Evolutionary conservation across 192 early-diverging fungal species (phyloP), one percentile per base, ranked within the genome.

Genomic region (Umbelopsis isabellina): DNA sequence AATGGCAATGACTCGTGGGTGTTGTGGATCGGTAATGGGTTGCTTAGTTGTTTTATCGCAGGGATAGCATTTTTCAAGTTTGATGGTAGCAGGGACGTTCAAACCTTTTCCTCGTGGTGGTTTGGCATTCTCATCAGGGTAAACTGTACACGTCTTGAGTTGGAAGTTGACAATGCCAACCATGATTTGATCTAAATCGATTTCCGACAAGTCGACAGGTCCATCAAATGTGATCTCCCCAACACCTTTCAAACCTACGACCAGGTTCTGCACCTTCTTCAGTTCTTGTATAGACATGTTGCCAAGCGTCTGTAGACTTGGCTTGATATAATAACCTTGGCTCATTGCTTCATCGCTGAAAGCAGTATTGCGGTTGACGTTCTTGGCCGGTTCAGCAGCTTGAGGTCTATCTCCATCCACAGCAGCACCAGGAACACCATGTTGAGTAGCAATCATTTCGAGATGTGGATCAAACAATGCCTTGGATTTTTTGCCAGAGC

Each of bases 61-160:
- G 1, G 95, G 86, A 91, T 91, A 98, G 80, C 94, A 97, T 13
- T 83, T 71, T 21, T 90, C 83, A 50, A 99, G 84, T 22, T 85
- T 85, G 49, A 98, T 90, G 12, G 75, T 68, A 3, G 96, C 96
- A 0, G 89, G 90, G 0, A 95, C 93, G 74, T 99, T 99, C 20
- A 99, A 77, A 7, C 94, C 95, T 69, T 87, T 72, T 10, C 98
- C 98, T 25, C 86, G 86, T 5, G 91, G 86, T 51, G 94, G 92
- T 78, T 95, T 96, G 46, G 81, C 80, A 21, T 73, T 72, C 46
- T 94, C 90, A 64, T 94, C 91, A 0, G 94, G 92, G 74, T 98
- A 97, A 16, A 99, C 92, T 2, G 81, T 87, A 76, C 87, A 85
- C 45, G 84, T 82, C 61, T 88, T 90, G 41, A 85, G 81, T 27